phyloP scores from a whole-genome alignment of 768 basidiomycete genomes.

The Calocybe indica region DNA sequence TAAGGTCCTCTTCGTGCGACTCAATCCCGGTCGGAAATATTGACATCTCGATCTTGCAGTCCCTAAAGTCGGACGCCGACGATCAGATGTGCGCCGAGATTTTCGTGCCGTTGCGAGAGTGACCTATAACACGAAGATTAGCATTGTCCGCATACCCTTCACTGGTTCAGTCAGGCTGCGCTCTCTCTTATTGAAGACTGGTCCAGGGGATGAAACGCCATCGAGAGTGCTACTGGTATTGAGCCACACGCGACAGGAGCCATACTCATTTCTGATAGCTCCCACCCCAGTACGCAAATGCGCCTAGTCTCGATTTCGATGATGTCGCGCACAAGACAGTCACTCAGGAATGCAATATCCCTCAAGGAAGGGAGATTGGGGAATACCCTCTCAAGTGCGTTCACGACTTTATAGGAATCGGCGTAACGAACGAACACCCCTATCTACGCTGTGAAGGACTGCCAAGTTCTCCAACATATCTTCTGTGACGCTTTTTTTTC shows the following conservation, averaged over 20 bases:
- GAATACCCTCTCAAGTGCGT: constrained; percentile 80
- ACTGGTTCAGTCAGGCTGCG: constrained; percentile 82
- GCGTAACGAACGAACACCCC: no score
- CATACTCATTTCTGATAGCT: background rate
- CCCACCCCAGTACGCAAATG: constrained; percentile 60
- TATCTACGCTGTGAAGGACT: constrained; percentile 38
- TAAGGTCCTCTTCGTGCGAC: constrained; percentile 34
- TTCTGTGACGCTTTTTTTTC: constrained; percentile 79
- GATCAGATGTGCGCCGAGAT: constrained; percentile 65
- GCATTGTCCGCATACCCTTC: constrained; percentile 83
- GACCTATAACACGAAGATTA: constrained; percentile 18
- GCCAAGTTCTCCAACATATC: constrained; percentile 83
- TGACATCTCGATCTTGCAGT: constrained; percentile 36
- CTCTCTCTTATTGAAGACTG: constrained; percentile 77
- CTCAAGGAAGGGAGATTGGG: constrained; percentile 68
- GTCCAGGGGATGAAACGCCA: constrained; percentile 76
- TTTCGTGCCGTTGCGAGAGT: background rate
- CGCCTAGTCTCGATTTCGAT: constrained; percentile 75
- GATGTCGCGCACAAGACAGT: constrained; percentile 58
- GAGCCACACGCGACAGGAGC: background rate
- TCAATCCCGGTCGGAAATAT: background rate
- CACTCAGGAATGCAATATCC: constrained; percentile 68
- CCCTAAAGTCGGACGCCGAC: constrained; percentile 83
- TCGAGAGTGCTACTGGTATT: constrained; percentile 64
- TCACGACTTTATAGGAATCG: background rate